phyloP scores from a whole-genome alignment of 139 green algal genomes.

The Nannochloris sp. region DNA sequence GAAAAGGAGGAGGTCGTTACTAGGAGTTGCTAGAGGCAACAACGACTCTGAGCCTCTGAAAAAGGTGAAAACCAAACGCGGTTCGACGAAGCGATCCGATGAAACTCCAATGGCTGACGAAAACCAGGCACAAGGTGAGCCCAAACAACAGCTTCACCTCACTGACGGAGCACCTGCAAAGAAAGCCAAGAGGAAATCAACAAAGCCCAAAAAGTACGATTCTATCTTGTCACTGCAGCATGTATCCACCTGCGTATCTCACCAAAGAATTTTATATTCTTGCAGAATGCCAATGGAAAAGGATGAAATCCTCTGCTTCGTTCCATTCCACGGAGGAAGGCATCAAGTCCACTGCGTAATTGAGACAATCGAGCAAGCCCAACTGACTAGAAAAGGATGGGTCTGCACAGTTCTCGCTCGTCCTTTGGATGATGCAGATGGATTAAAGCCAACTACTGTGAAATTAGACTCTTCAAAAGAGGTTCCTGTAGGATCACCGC shows the following conservation, averaged over 20 bases:
- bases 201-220: background rate
- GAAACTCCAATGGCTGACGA: background rate
- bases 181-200: background rate
- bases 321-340: background rate
- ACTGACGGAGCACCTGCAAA: background rate
- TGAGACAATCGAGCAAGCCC: background rate
- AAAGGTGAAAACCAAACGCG: background rate
- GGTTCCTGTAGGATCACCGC: background rate
- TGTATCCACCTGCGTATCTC: no score
- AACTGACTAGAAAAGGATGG: background rate
- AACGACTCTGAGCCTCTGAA: background rate
- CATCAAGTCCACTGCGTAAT: background rate
- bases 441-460: background rate
- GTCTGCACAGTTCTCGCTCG: background rate
- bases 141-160: background rate
- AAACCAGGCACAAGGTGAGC: background rate
- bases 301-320: background rate
- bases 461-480: background rate
- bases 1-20: background rate
- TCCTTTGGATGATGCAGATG: background rate
- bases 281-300: background rate
- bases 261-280: background rate
- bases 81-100: background rate
- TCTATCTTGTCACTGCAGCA: background rate
- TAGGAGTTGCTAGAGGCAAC: background rate